Evolutionary conservation across 2,329 filamentous ascomycete genomes (phyloP).

Genomic region (Fulvia fulva): DNA sequence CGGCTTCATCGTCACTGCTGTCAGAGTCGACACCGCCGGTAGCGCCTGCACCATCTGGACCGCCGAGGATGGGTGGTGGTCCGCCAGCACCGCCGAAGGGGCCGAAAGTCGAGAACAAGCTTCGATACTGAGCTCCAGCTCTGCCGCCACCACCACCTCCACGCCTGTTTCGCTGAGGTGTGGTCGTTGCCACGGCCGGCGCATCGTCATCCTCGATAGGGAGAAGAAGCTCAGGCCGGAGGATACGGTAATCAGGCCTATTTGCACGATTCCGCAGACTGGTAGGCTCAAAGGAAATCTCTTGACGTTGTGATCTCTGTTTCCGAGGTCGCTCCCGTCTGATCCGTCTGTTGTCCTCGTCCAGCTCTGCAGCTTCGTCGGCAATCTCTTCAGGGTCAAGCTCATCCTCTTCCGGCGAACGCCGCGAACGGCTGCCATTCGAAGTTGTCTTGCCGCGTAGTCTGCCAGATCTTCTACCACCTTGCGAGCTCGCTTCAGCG

Average conservation of each 20-base stretch:
- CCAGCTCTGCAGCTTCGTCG: slow-evolving; percentile 57
- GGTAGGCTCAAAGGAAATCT: slow-evolving; percentile 38
- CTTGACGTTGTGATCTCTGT: slow-evolving; percentile 21
- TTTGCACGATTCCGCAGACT: slow-evolving; percentile 61
- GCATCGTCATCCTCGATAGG: slow-evolving; percentile 73
- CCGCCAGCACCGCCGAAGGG: slow-evolving; percentile 87
- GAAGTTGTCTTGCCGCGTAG: slow-evolving; percentile 44
- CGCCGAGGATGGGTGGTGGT: slow-evolving; percentile 65
- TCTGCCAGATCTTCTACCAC: slow-evolving; percentile 50
- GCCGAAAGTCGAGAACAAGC: slow-evolving; percentile 82
- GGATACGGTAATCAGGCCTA: slow-evolving; percentile 80
- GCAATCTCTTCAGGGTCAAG: slow-evolving; percentile 47
- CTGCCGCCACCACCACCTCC: slow-evolving; percentile 40
- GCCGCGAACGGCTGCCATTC: slow-evolving; percentile 40
- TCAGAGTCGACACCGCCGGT: slow-evolving; percentile 84
- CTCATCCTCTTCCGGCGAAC: slow-evolving; percentile 47
- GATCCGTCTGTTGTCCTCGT: slow-evolving; percentile 46
- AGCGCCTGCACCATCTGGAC: slow-evolving; percentile 69
- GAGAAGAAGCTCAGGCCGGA: slow-evolving; percentile 66
- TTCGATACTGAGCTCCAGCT: slow-evolving; percentile 65
- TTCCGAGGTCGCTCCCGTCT: slow-evolving; percentile 34
- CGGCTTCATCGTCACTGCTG: slow-evolving; percentile 84
- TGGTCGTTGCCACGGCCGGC: slow-evolving; percentile 59
- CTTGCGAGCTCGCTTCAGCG: slow-evolving; percentile 36
- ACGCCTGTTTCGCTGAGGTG: slow-evolving; percentile 59